Evolutionary conservation across 2,329 filamentous ascomycete species (phyloP).

Genomic region (Aureobasidium zeae): DNA sequence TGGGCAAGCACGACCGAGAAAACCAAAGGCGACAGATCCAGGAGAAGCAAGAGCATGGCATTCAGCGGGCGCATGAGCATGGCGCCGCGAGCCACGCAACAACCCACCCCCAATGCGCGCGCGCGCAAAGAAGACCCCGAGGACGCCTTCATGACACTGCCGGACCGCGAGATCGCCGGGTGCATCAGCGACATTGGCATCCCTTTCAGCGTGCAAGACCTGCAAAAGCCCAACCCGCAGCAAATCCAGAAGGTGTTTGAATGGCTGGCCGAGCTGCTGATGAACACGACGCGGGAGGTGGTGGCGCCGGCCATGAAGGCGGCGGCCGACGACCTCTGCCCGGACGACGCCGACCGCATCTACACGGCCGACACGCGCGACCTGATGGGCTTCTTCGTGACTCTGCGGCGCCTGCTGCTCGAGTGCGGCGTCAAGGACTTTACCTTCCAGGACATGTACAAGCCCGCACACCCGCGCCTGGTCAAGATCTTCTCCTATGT

Average conservation of each 20-base stretch:
- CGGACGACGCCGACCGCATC: slow-evolving; percentile 67
- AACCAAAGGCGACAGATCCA: not conserved
- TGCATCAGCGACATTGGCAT: slow-evolving; percentile 97
- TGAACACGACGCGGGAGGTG: slow-evolving; percentile 86
- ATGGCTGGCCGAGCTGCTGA: slow-evolving; percentile 88
- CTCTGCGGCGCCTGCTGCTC: slow-evolving; percentile 65
- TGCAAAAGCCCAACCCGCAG: slow-evolving; percentile 86
- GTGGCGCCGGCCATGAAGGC: slow-evolving; percentile 93
- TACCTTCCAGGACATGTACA: slow-evolving; percentile 82
- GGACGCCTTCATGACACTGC: slow-evolving; percentile 44
- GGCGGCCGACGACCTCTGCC: slow-evolving; percentile 77
- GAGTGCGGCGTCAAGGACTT: slow-evolving; percentile 92
- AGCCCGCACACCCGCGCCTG: slow-evolving; percentile 79
- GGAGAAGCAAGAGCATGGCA: slow-evolving; percentile 29
- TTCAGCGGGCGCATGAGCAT: slow-evolving; percentile 44
- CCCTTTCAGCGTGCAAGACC: slow-evolving; percentile 72
- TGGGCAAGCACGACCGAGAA: no score
- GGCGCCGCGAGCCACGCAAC: slow-evolving; percentile 33
- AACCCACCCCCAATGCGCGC: slow-evolving; percentile 27
- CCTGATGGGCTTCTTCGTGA: slow-evolving; percentile 90
- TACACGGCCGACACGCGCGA: slow-evolving; percentile 82
- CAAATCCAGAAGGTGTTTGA: slow-evolving; percentile 97
- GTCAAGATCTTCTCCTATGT: slow-evolving; percentile 95
- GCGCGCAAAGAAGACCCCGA: slow-evolving; percentile 35
- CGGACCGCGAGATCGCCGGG: slow-evolving; percentile 74